Evolutionary conservation across 352 stramenopile species (phyloP).

Genomic region (Pythium dissotocum): DNA sequence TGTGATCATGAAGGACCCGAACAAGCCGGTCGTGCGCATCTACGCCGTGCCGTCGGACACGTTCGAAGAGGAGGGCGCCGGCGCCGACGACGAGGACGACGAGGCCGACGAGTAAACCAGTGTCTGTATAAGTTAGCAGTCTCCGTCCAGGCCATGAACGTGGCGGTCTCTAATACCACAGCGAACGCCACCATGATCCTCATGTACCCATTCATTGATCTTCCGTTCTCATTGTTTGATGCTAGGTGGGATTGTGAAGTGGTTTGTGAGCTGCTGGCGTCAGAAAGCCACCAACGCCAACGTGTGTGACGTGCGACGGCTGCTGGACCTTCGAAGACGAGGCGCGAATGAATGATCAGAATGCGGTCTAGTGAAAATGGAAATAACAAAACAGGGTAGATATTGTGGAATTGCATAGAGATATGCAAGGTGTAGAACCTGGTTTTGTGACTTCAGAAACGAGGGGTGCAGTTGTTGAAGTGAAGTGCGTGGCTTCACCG

Average conservation of each 20-base stretch:
- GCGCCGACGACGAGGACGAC: conserved; percentile 66
- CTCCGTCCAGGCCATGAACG: not conserved
- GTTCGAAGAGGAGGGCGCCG: conserved; percentile 92
- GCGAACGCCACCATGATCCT: not conserved
- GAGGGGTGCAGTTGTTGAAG: not conserved
- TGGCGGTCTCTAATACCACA: not conserved
- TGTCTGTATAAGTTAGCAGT: conserved; percentile 8
- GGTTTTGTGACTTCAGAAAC: not conserved
- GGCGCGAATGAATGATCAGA: not conserved
- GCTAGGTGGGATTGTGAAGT: not conserved
- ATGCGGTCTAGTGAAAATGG: not conserved
- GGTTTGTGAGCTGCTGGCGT: not conserved
- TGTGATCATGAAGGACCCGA: conserved; percentile 98
- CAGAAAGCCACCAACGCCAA: not conserved
- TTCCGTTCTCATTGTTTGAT: not conserved
- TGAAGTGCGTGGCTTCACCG: not conserved
- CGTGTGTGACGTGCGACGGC: not conserved
- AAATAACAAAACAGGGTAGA: not conserved
- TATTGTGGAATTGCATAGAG: not conserved
- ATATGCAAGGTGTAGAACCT: not conserved
- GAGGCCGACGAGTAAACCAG: conserved; percentile 39
- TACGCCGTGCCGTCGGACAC: conserved; percentile 95
- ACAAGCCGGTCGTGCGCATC: conserved; percentile 96
- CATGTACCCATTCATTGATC: not conserved
- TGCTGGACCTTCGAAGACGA: not conserved